Evolutionary conservation across 1,284 basidiomycete genomes (phyloP).

Genomic region (Cutaneotrichosporon spelunceum): DNA sequence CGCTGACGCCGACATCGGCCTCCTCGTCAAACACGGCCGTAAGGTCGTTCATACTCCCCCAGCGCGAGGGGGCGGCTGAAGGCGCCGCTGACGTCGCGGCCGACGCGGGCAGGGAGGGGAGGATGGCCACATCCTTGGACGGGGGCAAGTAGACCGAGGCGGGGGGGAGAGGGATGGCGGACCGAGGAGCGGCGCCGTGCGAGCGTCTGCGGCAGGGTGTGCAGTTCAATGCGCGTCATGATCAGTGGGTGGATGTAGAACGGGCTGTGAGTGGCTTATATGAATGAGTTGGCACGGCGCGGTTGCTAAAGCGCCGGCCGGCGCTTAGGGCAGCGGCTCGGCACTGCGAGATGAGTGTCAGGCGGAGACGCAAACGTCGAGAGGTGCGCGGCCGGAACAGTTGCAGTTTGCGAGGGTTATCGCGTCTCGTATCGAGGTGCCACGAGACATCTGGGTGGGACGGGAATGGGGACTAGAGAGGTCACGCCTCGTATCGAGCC

Average conservation of each 20-base stretch:
- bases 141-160: conserved; percentile 10
- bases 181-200: neutral
- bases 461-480: neutral
- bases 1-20: neutral
- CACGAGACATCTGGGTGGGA: neutral
- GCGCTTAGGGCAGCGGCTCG: neutral
- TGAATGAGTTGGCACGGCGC: too few relatives aligned
- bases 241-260: too few relatives aligned
- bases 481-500: conserved; percentile 3
- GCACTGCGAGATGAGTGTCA: neutral
- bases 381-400: neutral
- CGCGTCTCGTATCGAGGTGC: conserved; percentile 1
- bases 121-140: neutral
- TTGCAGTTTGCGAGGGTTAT: neutral
- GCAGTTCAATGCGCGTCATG: neutral
- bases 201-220: too few relatives aligned
- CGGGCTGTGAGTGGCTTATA: too few relatives aligned
- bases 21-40: neutral
- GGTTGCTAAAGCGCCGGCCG: too few relatives aligned
- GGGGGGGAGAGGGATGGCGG: neutral
- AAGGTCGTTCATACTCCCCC: neutral
- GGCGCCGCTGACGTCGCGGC: neutral
- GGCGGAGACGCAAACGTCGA: neutral
- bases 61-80: neutral
- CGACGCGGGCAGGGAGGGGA: conserved; percentile 7